These are phyloP conservation scores for Claviceps cyperi DNA, from an alignment of 2,329 filamentous ascomycete species.

Conservation along the genomic window DNA sequence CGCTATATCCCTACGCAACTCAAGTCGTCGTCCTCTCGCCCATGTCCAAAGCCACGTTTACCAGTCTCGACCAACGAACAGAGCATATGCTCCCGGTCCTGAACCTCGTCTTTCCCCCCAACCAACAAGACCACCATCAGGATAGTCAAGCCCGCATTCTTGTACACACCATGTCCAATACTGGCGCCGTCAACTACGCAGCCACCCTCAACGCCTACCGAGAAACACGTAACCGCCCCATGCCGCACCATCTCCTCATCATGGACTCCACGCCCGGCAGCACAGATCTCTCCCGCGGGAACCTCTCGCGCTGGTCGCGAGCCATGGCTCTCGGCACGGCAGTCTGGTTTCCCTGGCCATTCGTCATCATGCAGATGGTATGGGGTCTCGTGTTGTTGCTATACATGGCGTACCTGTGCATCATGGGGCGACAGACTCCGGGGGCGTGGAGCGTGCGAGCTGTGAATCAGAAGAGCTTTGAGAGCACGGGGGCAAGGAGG, in stretches of 20 bases:
- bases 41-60: conserved; percentile 31
- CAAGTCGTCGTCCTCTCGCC: conserved; percentile 37
- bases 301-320: conserved; percentile 35
- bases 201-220: conserved; percentile 33
- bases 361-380: conserved; percentile 30
- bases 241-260: conserved; percentile 34
- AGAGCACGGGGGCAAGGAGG: conserved; percentile 24
- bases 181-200: conserved; percentile 38
- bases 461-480: conserved; percentile 23
- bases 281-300: conserved; percentile 24
- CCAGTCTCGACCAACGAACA: conserved; percentile 27
- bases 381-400: conserved; percentile 28
- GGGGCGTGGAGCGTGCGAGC: conserved; percentile 23
- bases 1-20: conserved; percentile 33
- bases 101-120: conserved; percentile 20
- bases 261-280: conserved; percentile 40
- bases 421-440: conserved; percentile 25
- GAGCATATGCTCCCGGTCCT: conserved; percentile 31
- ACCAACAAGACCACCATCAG: conserved; percentile 27
- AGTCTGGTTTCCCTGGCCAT: conserved; percentile 33
- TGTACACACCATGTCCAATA: conserved; percentile 43
- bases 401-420: conserved; percentile 20
- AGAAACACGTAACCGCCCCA: conserved; percentile 19
- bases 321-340: conserved; percentile 38
- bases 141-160: conserved; percentile 32